phyloP scores from a whole-genome alignment of 257 asterid genomes.

The Plectranthus barbatus region DNA sequence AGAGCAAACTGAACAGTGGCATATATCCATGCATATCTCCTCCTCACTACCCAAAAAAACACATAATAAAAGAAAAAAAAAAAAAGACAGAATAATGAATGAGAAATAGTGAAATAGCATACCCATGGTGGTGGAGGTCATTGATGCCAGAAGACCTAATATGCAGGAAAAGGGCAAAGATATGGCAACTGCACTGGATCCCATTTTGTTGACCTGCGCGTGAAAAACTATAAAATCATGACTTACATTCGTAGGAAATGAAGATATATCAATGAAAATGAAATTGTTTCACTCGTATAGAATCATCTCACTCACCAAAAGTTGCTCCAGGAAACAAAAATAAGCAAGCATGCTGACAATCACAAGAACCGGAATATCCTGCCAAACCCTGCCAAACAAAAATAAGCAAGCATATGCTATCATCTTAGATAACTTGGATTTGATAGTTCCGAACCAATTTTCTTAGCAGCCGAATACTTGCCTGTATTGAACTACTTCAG shows the following conservation, averaged over 20 bases:
- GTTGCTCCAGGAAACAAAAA: conserved; percentile 95
- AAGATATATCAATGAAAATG: background rate
- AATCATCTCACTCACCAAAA: conserved; percentile 51
- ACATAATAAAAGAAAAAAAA: background rate
- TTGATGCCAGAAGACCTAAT: conserved; percentile 91
- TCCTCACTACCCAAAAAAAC: conserved; percentile 54
- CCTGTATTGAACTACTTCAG: conserved; percentile 55
- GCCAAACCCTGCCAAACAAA: conserved; percentile 99
- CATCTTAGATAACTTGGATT: background rate
- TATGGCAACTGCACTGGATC: conserved; percentile 86
- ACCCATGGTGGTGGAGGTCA: conserved; percentile 98
- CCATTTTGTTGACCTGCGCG: conserved; percentile 65
- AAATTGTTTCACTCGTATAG: too few species aligned
- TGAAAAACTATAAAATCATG: background rate
- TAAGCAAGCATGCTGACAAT: conserved; percentile 92
- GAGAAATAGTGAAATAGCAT: conserved; percentile 11
- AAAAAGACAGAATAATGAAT: conserved; percentile 1
- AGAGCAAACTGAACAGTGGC: conserved; percentile 65
- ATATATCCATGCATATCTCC: conserved; percentile 77
- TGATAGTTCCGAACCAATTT: background rate
- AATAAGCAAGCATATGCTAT: too few species aligned
- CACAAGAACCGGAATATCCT: conserved; percentile 86
- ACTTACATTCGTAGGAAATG: background rate
- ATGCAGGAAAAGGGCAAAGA: conserved; percentile 93
- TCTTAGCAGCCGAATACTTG: conserved; percentile 21